Evolutionary conservation across 441 rosid genomes (phyloP).

Genomic region (Gossypium davidsonii): DNA sequence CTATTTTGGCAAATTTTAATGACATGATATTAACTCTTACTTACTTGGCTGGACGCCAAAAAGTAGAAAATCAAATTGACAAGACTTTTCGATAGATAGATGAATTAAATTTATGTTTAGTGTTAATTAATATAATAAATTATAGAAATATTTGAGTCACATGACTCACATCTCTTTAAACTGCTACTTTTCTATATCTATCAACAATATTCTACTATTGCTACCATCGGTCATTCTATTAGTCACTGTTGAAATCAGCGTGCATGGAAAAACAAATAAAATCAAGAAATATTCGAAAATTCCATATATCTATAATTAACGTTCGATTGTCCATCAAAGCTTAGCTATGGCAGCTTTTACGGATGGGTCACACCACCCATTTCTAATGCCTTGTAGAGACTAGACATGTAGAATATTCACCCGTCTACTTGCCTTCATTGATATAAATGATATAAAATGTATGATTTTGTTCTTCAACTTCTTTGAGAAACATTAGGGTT

Average conservation of each 20-base stretch:
- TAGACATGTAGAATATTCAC: slow-evolving; percentile 6
- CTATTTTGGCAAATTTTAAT: not conserved
- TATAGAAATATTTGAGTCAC: not conserved
- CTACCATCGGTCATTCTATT: not conserved
- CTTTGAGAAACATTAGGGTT: not conserved
- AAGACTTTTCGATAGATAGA: not conserved
- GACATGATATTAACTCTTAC: not conserved
- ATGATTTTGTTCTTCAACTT: not conserved
- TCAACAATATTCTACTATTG: not conserved
- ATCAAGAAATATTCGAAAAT: not conserved
- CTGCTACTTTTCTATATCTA: not conserved
- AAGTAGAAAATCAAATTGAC: not conserved
- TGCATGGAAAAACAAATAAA: not conserved
- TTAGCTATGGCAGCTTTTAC: not conserved
- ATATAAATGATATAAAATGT: not conserved
- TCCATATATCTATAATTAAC: not conserved
- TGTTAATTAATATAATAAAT: no score
- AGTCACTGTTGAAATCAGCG: not conserved
- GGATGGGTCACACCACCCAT: not conserved
- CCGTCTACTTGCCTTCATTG: not conserved
- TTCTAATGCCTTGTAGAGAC: not conserved
- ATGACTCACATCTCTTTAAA: not conserved
- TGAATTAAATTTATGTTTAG: no score
- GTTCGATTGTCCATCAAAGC: not conserved
- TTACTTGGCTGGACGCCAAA: not conserved